A percentile compares a stretch with the other conserved stretches of the same genome.
These are phyloP conservation scores for Dittrichia graveolens DNA, from an alignment of 129 eudicot species.

Conservation along the genomic window DNA sequence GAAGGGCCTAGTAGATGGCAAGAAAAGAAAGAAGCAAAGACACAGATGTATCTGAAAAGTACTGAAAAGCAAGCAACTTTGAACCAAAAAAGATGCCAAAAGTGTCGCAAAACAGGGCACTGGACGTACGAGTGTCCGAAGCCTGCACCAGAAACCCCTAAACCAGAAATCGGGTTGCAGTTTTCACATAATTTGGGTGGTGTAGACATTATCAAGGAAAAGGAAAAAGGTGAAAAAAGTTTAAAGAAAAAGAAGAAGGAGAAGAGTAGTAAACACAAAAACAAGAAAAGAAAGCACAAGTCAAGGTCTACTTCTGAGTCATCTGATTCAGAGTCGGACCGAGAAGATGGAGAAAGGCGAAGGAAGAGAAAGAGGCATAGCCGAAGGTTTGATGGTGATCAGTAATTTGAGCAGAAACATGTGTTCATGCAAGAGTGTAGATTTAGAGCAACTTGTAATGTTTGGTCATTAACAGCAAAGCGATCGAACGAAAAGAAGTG, in stretches of 20 bases:
- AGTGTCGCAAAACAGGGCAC: slow-evolving; percentile 75
- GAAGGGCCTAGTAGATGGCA: slow-evolving; percentile 99
- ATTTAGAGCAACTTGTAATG: background rate
- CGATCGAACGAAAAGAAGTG: no score
- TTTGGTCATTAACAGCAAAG: no score
- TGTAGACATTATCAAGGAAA: slow-evolving; percentile 41
- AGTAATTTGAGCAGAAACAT: slow-evolving; percentile 16
- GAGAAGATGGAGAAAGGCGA: slow-evolving; percentile 50
- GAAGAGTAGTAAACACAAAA: slow-evolving; percentile 47
- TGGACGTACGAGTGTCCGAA: slow-evolving; percentile 98
- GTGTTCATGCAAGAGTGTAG: background rate
- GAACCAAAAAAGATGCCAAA: slow-evolving; percentile 92
- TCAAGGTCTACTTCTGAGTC: slow-evolving; percentile 64
- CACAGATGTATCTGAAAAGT: slow-evolving; percentile 92
- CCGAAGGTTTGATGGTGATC: slow-evolving; percentile 43
- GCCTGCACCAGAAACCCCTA: slow-evolving; percentile 66
- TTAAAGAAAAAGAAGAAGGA: slow-evolving; percentile 39
- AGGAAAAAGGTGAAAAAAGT: slow-evolving; percentile 34
- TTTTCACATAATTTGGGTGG: slow-evolving; percentile 49
- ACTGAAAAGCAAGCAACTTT: slow-evolving; percentile 88
- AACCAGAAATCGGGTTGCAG: slow-evolving; percentile 53
- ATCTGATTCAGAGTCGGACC: slow-evolving; percentile 64
- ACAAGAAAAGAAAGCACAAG: slow-evolving; percentile 29
- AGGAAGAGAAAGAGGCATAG: slow-evolving; percentile 62
- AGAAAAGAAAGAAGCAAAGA: slow-evolving; percentile 92